Evolutionary conservation across 345 rosid species (phyloP), one percentile per base, ranked within the genome.

Genomic region (Populus davidiana): DNA sequence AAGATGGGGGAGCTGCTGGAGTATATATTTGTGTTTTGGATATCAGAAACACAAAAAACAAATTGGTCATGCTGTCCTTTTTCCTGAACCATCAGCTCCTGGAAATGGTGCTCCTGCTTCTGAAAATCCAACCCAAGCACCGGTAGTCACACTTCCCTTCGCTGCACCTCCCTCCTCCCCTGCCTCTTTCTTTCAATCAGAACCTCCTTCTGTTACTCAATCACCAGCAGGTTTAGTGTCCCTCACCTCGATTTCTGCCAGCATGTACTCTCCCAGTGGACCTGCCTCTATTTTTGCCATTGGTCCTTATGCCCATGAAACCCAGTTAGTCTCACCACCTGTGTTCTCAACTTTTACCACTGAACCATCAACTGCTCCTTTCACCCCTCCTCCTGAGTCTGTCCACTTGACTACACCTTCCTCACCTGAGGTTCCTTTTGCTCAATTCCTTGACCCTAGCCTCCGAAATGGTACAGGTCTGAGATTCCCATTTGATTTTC

Each of bases 121-220:
- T 64, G 87, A 86, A 74, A 82, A 77, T 81, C 73, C 77, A 50
- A 69, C 77, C 73, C 90, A 84, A 71, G 74, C 83, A n/a, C 77
- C 87, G 33, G 31, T 81, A 1, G 67, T 85, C 4, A 50, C 83
- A 11, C 91, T 87, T 25, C 99, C 96, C 8, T 96, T 96, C 72
- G 81, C 86, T 79, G 99, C 98, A 36, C 98, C 99, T 29, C 97
- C 99, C 23, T 96, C 99, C 36, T 96, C 99, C 76, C 99, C 98
- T 16, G 98, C 92, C 66, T 93, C 99, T 13, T 96, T 96, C 85
- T 83, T 92, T 80, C 99, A 88, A 74, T 96, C 98, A 62, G 99
- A 90, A 44, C 98, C 97, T 66, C 89, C 95, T 71, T 96, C 98
- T 38, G 93, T 84, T 3, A 79, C 90, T 5, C 99, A 96, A 11